Percentiles rank a stretch among this genome's conserved stretches.
These are phyloP conservation scores for Lasiosphaeria hispida DNA, from an alignment of 495 filamentous ascomycete genomes.

Conservation along the genomic window DNA sequence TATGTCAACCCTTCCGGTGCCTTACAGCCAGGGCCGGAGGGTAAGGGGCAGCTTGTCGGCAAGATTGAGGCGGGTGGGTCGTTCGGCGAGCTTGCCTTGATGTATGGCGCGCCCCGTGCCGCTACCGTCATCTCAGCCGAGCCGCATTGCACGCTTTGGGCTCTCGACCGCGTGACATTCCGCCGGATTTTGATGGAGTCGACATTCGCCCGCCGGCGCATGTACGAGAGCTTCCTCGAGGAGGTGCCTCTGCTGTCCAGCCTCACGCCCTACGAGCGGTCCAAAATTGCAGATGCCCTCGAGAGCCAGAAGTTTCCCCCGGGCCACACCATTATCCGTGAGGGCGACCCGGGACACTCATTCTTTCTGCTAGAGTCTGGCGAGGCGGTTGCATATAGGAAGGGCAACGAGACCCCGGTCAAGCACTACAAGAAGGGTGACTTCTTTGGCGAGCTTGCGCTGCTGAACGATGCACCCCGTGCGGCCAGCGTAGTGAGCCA, in stretches of 20 bases:
- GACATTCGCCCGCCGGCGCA: constrained; percentile 88
- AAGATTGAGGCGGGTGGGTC: constrained; percentile 83
- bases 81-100: constrained; percentile 96
- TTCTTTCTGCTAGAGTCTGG: constrained; percentile 92
- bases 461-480: constrained; percentile 89
- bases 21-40: constrained; percentile 76
- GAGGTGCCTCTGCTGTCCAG: constrained; percentile 86
- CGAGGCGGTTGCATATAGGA: constrained; percentile 82
- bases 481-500: constrained; percentile 84
- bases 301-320: constrained; percentile 82
- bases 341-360: constrained; percentile 87
- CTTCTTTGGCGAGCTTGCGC: constrained; percentile 92
- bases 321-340: constrained; percentile 79
- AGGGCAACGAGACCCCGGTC: constrained; percentile 59
- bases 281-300: constrained; percentile 94
- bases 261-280: constrained; percentile 85
- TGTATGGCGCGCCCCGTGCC: constrained; percentile 98
- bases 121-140: constrained; percentile 89
- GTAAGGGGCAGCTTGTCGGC: constrained; percentile 81
- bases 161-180: constrained; percentile 92
- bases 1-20: constrained; percentile 81
- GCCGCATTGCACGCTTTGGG: constrained; percentile 79
- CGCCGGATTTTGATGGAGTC: constrained; percentile 98
- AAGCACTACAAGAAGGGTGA: constrained; percentile 85
- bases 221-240: constrained; percentile 98